Evolutionary conservation across 1,284 basidiomycete species (phyloP).

Genomic region (Papiliotrema laurentii): DNA sequence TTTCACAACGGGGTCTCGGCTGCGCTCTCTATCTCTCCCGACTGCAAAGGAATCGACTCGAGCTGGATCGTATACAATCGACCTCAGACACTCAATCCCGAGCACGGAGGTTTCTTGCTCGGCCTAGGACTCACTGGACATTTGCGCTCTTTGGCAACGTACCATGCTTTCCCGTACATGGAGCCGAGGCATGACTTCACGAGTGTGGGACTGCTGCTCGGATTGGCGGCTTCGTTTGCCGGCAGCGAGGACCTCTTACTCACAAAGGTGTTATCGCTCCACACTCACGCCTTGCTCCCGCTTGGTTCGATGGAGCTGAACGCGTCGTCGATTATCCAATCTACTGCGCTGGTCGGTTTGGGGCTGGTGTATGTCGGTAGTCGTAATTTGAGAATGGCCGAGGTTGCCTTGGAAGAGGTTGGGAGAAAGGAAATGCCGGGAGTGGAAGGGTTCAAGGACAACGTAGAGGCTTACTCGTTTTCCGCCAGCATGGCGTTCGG

Average conservation of each 20-base stretch:
- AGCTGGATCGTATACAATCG: constrained; percentile 94
- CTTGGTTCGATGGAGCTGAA: constrained; percentile 82
- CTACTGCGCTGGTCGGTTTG: constrained; percentile 80
- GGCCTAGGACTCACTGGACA: constrained; percentile 91
- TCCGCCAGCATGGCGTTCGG: constrained; percentile 86
- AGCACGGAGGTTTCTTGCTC: constrained; percentile 91
- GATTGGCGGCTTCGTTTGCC: constrained; percentile 84
- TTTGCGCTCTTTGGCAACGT: constrained; percentile 77
- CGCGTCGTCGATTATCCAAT: constrained; percentile 82
- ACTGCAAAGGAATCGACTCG: constrained; percentile 73
- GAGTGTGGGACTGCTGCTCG: constrained; percentile 86
- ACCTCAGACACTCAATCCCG: constrained; percentile 74
- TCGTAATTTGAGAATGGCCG: constrained; percentile 83
- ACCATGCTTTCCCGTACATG: constrained; percentile 77
- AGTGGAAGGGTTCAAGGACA: constrained; percentile 74
- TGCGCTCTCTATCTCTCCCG: constrained; percentile 73
- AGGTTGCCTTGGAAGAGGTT: constrained; percentile 81
- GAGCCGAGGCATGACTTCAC: constrained; percentile 93
- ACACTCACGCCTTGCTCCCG: constrained; percentile 87
- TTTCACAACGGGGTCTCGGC: constrained; percentile 97
- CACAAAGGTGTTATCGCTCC: constrained; percentile 85
- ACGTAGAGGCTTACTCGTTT: constrained; percentile 87
- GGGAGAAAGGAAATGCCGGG: constrained; percentile 69
- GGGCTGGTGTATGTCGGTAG: constrained; percentile 87
- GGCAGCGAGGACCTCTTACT: constrained; percentile 82